Base-by-base conservation (phyloP, 1,284 basidiomycete genomes). In the Amylostereum chailletii region DNA sequence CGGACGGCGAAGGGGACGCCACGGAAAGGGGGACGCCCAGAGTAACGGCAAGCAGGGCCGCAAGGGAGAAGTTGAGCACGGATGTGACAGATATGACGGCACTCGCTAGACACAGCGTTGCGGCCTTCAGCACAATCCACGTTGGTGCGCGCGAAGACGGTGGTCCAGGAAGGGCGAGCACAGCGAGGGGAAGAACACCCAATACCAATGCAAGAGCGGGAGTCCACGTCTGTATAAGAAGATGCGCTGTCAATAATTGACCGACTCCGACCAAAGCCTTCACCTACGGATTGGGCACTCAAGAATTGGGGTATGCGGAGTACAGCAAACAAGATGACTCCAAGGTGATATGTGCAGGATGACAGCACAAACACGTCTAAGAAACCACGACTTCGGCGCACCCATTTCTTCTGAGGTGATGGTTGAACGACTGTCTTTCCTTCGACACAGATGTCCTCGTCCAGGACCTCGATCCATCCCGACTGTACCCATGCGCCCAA, bases 1-100 rank as follows among this genome's bases (percentile, higher is more conserved):
- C 46, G 48, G 57, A 55, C 2, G 54, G 46, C 3, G 66, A 61
- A 0, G 65, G 64, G 4, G 72, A 69, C 32, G 76, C 69, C 34
- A 79, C 55, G 42, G 78, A 71, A 50, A 86, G 71, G 31, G 83
- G 81, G 48, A 83, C 53, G 32, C 81, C 81, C 9, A 87, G 73
- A 7, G 77, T 57, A 36, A 82, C 63, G 0, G 85, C 81, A 5
- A 92, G 74, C 5, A 75, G 65, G 32, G 84, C 80, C 0, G 91
- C 86, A 19, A 94, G 80, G 3, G 89, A 90, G 66, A 93, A 94
- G 65, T 95, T 96, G 60, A 94, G 80, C 52, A 94, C 83, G 3
- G 90, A 86, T 19, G 81, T 83, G 43, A 90, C 80, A 29, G 91
- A 90, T 57, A 95, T 81, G 51, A 93, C 72, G 4, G 90, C 84